Conservation (phyloP, 345 rosid species). For the Carallia pectinifolia region DNA sequence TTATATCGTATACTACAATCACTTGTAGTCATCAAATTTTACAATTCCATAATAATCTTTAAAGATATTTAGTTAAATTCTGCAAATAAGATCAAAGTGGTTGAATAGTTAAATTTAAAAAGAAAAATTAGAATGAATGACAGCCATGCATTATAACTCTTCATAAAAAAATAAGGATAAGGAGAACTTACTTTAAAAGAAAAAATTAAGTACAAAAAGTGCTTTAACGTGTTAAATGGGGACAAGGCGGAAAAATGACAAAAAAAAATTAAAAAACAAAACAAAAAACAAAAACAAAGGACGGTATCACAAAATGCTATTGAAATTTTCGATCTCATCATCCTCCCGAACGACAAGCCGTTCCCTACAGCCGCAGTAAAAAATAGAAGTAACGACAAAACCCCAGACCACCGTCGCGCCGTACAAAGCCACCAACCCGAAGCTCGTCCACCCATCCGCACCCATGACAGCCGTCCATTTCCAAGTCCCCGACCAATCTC, state of each 20-base stretch:
- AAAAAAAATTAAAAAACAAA: not conserved
- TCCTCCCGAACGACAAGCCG: conserved; percentile 18
- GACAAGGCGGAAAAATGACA: not conserved
- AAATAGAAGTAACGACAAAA: conserved; percentile 53
- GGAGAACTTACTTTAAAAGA: no score
- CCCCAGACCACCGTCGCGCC: conserved; percentile 58
- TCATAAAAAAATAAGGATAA: no score
- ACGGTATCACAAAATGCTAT: not conserved
- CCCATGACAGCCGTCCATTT: conserved; percentile 38
- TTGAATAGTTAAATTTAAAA: no score
- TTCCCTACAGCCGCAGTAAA: conserved; percentile 58
- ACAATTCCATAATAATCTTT: no score
- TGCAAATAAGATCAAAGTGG: no score
- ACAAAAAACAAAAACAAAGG: no score
- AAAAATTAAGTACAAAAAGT: no score
- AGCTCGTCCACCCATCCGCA: conserved; percentile 36
- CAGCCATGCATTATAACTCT: no score
- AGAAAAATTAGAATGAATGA: no score
- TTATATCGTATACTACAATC: no score
- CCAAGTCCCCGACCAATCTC: conserved; percentile 19
- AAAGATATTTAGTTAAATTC: no score
- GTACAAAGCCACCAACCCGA: conserved; percentile 45
- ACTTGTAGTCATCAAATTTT: no score
- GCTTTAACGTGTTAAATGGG: not conserved
- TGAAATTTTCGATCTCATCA: not conserved